Evolutionary conservation across 371 early-diverging fungal species (phyloP).

Genomic region (Mortierella sp.): DNA sequence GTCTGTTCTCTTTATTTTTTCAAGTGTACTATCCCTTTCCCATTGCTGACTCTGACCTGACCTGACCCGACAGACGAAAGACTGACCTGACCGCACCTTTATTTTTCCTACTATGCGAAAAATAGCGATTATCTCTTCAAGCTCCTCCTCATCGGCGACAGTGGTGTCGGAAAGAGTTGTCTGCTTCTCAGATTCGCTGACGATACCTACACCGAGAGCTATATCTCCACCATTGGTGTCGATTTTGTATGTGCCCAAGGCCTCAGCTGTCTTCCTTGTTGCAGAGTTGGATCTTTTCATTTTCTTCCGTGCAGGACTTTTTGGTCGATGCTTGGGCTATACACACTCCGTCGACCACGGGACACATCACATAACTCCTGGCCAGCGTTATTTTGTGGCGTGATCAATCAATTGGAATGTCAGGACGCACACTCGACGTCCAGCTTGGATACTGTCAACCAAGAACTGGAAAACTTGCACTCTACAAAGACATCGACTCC

Average conservation of each 20-base stretch:
- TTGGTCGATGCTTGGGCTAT: neutral
- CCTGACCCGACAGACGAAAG: neutral
- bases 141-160: constrained; percentile 98
- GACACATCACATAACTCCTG: neutral
- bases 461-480: neutral
- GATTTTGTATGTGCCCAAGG: constrained; percentile 80
- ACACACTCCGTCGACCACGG: neutral
- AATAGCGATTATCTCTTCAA: constrained; percentile 98
- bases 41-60: neutral
- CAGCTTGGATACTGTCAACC: neutral
- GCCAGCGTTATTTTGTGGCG: neutral
- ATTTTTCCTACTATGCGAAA: neutral
- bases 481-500: neutral
- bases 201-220: constrained; percentile 97
- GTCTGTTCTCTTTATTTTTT: neutral
- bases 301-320: neutral
- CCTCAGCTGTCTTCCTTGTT: neutral
- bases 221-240: constrained; percentile 99
- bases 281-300: neutral
- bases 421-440: neutral
- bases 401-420: neutral
- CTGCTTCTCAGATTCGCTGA: constrained; percentile 98
- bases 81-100: neutral
- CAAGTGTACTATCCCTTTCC: neutral
- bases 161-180: constrained; percentile 99